Conservation (phyloP, 306 rosid genomes). For the Corylus avellana region DNA sequence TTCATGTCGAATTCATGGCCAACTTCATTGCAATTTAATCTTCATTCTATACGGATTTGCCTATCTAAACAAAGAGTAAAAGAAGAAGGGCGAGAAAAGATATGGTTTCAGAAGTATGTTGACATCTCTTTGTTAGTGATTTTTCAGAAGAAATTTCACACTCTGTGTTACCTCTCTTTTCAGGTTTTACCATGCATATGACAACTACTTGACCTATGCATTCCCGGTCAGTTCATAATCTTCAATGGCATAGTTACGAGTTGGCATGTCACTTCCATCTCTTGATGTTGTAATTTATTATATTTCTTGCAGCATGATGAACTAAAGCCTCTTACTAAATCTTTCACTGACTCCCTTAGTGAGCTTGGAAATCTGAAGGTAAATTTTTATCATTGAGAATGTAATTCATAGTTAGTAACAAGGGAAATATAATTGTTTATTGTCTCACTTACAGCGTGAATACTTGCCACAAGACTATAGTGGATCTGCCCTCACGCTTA, state of each 20-base stretch:
- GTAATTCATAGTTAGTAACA: slow-evolving; percentile 18
- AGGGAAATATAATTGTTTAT: slow-evolving; percentile 31
- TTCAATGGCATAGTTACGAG: slow-evolving; percentile 13
- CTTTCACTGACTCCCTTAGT: slow-evolving; percentile 80
- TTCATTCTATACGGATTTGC: background rate
- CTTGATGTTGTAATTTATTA: slow-evolving; percentile 22
- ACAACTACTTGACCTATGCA: slow-evolving; percentile 86
- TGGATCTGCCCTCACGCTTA: slow-evolving; percentile 91
- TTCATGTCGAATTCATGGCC: background rate
- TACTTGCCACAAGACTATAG: slow-evolving; percentile 72
- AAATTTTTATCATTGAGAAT: slow-evolving; percentile 1
- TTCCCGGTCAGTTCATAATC: slow-evolving; percentile 73
- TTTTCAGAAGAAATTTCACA: slow-evolving; percentile 19
- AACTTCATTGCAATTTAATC: background rate
- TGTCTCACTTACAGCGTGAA: slow-evolving; percentile 71
- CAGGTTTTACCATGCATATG: slow-evolving; percentile 96
- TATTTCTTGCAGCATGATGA: slow-evolving; percentile 82
- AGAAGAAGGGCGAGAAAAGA: background rate
- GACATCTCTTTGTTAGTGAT: slow-evolving; percentile 3
- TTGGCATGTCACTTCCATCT: background rate
- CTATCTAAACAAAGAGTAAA: background rate
- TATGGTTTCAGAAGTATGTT: background rate
- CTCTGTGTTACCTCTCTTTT: slow-evolving; percentile 14
- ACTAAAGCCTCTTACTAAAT: slow-evolving; percentile 84
- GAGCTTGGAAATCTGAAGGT: slow-evolving; percentile 96